Evolutionary conservation across 2,329 filamentous ascomycete genomes (phyloP), one percentile per base, ranked within the genome.

Genomic region (Talaromyces atroroseus): DNA sequence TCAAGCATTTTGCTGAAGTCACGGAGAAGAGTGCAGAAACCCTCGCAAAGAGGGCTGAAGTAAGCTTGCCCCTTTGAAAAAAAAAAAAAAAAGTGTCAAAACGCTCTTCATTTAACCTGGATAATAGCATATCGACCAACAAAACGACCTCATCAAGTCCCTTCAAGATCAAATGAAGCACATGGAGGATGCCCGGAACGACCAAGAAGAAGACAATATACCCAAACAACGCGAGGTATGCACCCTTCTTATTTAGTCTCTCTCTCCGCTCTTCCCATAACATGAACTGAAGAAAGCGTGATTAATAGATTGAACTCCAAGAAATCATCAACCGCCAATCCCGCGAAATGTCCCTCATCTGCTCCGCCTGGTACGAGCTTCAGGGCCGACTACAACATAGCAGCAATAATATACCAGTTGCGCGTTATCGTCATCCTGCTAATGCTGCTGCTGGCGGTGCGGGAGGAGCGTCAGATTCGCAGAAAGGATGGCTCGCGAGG

Each of bases 11-110:
- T 40, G 76, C 75, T n/a, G 79, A 78, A 26, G 76, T 81, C 42
- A 77, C 81, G 59, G 82, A 82, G 70, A 83, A 83, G 62, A 82
- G 76, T 50, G 64, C 72, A 23, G 73, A 75, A 58, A 68, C 70
- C 34, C 65, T 76, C 29, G 71, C 72, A 29, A 69, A 74, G 58
- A 72, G 73, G 58, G 72, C 71, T 59, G 72, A 75, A 71, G 73
- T 75, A 36, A 67, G 69, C 71, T 47, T 40, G 58, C n/a, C 11
- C n/a, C n/a, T n/a, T n/a, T n/a, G n/a, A n/a, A n/a, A n/a, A n/a
- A n/a, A n/a, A n/a, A n/a, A n/a, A n/a, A n/a, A 45, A 49, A 26
- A 47, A 47, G 24, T 45, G 8, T 26, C 1, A 18, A 29, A 44
- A 18, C 7, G 18, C 29, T 20, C 6, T 11, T 24, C 3, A 16